Percentiles rank a stretch among this genome's conserved stretches.
phyloP scores from a whole-genome alignment of 23 red algal genomes.

The Gracilaria domingensis region DNA sequence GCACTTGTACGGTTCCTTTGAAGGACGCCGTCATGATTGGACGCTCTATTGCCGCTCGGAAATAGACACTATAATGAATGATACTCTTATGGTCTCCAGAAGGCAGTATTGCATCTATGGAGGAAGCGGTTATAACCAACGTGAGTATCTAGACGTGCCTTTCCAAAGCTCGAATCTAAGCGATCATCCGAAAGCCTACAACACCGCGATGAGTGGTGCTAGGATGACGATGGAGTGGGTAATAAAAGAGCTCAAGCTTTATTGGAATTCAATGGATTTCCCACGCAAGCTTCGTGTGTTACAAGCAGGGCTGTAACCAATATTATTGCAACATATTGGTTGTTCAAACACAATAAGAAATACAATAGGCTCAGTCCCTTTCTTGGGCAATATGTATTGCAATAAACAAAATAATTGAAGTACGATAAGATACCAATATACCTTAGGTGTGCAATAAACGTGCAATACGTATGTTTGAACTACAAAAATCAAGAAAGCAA shows the following conservation, averaged over 20 bases:
- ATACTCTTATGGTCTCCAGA: not conserved
- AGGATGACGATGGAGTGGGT: conserved; percentile 14
- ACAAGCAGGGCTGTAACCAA: no score
- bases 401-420: no score
- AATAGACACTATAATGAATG: not conserved
- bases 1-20: not conserved
- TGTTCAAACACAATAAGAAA: no score
- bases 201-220: not conserved
- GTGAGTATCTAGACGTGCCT: not conserved
- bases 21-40: not conserved
- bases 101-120: conserved; percentile 38
- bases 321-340: no score
- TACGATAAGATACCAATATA: no score
- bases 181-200: conserved; percentile 8
- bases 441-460: no score
- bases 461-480: no score
- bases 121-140: conserved; percentile 10
- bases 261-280: conserved; percentile 14
- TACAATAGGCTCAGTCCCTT: no score
- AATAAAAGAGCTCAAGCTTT: conserved; percentile 22
- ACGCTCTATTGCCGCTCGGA: not conserved
- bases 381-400: no score
- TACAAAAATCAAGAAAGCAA: no score
- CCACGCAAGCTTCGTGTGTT: conserved; percentile 9
- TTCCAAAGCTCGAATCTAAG: conserved; percentile 27